Evolutionary conservation across 306 rosid genomes (phyloP).

Genomic region (cucumber (Cucumis sativus)): Cucumber_9930_V3 NC_026659.2:4075501-4076000

Average conservation of each 20-base stretch:
- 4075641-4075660: not conserved
- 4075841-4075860: not conserved
- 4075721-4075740: not conserved
- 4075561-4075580: not conserved
- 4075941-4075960: slow-evolving; percentile 14
- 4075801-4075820: slow-evolving; percentile 13
- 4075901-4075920: slow-evolving; percentile 25
- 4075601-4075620: not conserved
- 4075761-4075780: slow-evolving; percentile 55
- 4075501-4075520: no score
- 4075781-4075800: slow-evolving; percentile 60
- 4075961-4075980: slow-evolving; percentile 3
- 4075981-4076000: not conserved
- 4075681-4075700: no score
- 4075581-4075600: not conserved
- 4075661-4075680: not conserved
- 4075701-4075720: not conserved
- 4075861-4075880: not conserved
- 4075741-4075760: slow-evolving; percentile 46
- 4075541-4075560: no score
- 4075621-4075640: not conserved
- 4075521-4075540: no score
- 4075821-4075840: slow-evolving; percentile 4
- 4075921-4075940: slow-evolving; percentile 10
- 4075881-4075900: not conserved